Conservation (phyloP, 2,329 filamentous ascomycete genomes). For the Cladorrhinum sp. region DNA sequence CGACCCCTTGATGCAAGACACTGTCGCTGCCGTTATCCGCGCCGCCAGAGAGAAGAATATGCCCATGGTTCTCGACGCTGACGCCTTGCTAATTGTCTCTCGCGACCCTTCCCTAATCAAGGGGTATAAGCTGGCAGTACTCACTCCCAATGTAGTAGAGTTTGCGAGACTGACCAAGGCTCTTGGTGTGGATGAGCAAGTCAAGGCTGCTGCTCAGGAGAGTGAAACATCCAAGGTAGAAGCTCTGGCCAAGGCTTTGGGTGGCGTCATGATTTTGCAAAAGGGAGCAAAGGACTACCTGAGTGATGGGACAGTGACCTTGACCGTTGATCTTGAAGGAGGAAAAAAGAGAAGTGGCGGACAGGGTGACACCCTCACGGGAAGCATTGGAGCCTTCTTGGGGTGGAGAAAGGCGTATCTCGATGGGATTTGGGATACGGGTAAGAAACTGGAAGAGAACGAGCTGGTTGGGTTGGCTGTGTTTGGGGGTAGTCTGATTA, state of each 20-base stretch:
- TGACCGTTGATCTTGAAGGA: conserved; percentile 73
- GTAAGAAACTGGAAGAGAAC: conserved; percentile 35
- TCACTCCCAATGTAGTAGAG: conserved; percentile 95
- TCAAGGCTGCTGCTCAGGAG: conserved; percentile 37
- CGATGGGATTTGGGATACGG: conserved; percentile 72
- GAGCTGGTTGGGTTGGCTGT: conserved; percentile 71
- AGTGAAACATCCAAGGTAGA: conserved; percentile 52
- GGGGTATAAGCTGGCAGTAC: conserved; percentile 78
- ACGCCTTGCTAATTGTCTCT: conserved; percentile 77
- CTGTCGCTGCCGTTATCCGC: conserved; percentile 72
- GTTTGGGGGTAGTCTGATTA: conserved; percentile 83
- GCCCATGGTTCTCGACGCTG: conserved; percentile 87
- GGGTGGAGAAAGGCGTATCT: conserved; percentile 87
- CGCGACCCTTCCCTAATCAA: conserved; percentile 71
- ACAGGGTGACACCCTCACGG: conserved; percentile 93
- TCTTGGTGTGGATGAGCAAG: conserved; percentile 61
- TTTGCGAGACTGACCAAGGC: conserved; percentile 79
- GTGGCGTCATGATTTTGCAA: conserved; percentile 86
- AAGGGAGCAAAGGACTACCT: conserved; percentile 84
- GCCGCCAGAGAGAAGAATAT: conserved; percentile 70
- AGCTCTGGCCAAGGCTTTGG: conserved; percentile 69
- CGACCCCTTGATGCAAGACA: conserved; percentile 85
- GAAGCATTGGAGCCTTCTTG: conserved; percentile 81
- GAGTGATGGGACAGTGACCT: conserved; percentile 72
- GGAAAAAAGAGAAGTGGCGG: conserved; percentile 89